Evolutionary conservation across 805 yeast species (phyloP), one percentile per base, ranked within the genome.

Genomic region (Wickerhamiella parazyma): DNA sequence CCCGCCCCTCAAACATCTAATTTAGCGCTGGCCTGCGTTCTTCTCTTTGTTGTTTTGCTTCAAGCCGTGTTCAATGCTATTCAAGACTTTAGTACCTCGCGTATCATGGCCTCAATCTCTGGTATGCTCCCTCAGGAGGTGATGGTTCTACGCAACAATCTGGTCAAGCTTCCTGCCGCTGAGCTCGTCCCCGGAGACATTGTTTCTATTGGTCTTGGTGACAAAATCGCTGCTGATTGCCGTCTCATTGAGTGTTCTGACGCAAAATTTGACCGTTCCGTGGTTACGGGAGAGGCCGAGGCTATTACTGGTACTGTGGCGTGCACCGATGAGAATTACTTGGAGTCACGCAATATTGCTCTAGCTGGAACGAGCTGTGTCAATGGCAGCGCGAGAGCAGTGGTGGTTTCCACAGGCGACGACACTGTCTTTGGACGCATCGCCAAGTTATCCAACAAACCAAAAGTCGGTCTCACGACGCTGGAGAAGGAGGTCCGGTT

Each of bases 311-410:
- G 70, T 2, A 59, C 70, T 1, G 65, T 78, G 2, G 38, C 48
- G 2, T 52, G 47, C 51, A 39, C 59, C 58, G 41, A 46, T 58
- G 9, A 51, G 71, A 50, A 54, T 62, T 44, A 33, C 10, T 21
- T 74, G 82, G 80, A 79, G 46, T 75, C 95, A 56, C 65, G 67
- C 12, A 76, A 78, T 45, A 80, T 87, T 49, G 95, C 93, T 2
- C 85, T 74, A 57, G 86, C 87, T 95, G 96, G 96, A 38, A 87
- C 96, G 3, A 67, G 87, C 53, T 95, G 87, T 6, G 75, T 94
- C 53, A 93, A 85, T 59, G 97, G 97, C 22, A 86, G 81, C 55
- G 97, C 95, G 12, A 58, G 80, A 2, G 96, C 96, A 49, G 71
- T 87, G 35, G 96, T 87, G 18, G 72, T 89, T 35, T 93, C 86